phyloP scores from a whole-genome alignment of 2,329 filamentous ascomycete species.

The Alternaria dauci region DNA sequence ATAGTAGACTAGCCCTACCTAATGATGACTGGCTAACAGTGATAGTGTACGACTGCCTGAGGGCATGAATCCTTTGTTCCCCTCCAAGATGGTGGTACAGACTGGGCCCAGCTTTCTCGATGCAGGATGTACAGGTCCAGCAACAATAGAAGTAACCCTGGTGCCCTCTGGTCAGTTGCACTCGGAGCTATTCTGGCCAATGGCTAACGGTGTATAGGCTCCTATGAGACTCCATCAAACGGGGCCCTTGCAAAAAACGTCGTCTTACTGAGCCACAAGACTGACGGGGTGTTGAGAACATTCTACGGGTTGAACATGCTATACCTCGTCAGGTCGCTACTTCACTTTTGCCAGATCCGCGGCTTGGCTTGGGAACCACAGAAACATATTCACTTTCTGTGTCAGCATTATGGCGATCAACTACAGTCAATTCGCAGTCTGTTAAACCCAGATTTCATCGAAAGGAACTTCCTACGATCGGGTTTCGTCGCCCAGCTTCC shows the following conservation, averaged over 20 bases:
- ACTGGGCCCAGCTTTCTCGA: conserved; percentile 46
- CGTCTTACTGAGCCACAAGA: conserved; percentile 36
- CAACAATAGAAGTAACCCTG: conserved; percentile 42
- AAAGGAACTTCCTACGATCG: conserved; percentile 41
- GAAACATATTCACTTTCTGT: conserved; percentile 42
- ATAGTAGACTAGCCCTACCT: conserved; percentile 4
- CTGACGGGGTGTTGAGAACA: conserved; percentile 32
- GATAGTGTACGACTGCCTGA: conserved; percentile 37
- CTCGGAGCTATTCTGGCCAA: background rate
- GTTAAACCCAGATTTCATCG: conserved; percentile 32
- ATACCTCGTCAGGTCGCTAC: conserved; percentile 38
- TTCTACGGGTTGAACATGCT: conserved; percentile 44
- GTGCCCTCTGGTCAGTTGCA: conserved; percentile 39
- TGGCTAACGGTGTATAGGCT: conserved; percentile 30
- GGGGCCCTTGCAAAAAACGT: conserved; percentile 36
- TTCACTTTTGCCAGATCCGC: conserved; percentile 36
- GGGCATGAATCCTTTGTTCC: conserved; percentile 42
- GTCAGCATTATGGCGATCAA: conserved; percentile 35
- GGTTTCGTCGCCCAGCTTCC: conserved; percentile 34
- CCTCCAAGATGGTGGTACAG: conserved; percentile 40
- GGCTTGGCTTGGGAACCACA: conserved; percentile 42
- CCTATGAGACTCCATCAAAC: conserved; percentile 36
- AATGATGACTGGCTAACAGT: conserved; percentile 19
- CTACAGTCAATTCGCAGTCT: conserved; percentile 34
- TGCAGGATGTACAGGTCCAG: conserved; percentile 33